Evolutionary conservation across 371 early-diverging fungal genomes (phyloP), one percentile per base, ranked within the genome.

Genomic region (Thermomucor indicae-seudaticae): DNA sequence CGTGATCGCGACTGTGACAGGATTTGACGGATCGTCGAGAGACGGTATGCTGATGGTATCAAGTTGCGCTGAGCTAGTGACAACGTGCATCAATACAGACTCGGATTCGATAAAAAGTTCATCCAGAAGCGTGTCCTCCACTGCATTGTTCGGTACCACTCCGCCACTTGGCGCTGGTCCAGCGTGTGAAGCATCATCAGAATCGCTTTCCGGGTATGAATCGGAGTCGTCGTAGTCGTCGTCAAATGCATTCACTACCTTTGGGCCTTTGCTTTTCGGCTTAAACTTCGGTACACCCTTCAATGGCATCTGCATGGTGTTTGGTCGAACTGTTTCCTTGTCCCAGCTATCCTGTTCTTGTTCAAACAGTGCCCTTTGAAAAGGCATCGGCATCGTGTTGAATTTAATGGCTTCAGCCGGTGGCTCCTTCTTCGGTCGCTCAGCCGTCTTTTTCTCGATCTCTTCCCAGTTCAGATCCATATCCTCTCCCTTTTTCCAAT

Each of bases 271-370:
- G 2, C 7, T 10, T 19, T 55, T 61, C 16, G 44, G 47, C 6
- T 51, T 58, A 24, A 60, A 47, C 1, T 55, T 55, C 4, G 68
- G 62, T 2, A 56, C 32, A 19, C 51, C 49, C 14, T 55, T 56
- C 49, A 72, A 30, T n/a, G 51, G 60, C 59, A 67, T 67, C 16
- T 37, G 32, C 72, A 72, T 72, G 0, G 55, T 47, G 14, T 57
- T 63, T 3, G 68, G 68, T 11, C 51, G 38, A 11, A 55, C 65
- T 5, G 59, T 54, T 34, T 55, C 6, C 1, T 24, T 32, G 8
- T 51, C 41, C 72, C 72, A 72, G 23, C 44, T 40, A 22, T 65
- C 57, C 14, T 54, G 32, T 12, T 42, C 44, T 17, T 30, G 34
- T 28, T 25, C 46, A 52, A 52, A 51, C 11, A 20, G 8, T 7